phyloP scores from a whole-genome alignment of 441 rosid species.

The Eruca vesicaria region DNA sequence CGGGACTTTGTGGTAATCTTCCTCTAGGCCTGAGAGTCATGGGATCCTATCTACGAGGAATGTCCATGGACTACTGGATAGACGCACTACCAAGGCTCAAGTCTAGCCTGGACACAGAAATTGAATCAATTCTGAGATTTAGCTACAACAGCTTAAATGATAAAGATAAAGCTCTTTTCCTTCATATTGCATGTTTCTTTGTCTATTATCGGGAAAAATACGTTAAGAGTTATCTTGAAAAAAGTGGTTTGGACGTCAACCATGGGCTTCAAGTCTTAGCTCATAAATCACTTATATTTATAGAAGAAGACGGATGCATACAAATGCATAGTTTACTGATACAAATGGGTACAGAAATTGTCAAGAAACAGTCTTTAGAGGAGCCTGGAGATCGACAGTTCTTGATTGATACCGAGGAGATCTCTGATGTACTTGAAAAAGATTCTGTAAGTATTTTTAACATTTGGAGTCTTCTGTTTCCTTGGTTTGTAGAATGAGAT shows the following conservation, averaged over 20 bases:
- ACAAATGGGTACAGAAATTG: slow-evolving; percentile 48
- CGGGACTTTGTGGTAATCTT: not conserved
- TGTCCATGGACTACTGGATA: slow-evolving; percentile 6
- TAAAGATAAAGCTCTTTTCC: slow-evolving; percentile 28
- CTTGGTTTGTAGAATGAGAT: not conserved
- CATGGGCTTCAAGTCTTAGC: slow-evolving; percentile 21
- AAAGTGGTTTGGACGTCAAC: not conserved
- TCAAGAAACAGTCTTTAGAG: slow-evolving; percentile 26
- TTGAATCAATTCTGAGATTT: slow-evolving; percentile 2
- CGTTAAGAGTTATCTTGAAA: not conserved
- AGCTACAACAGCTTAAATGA: slow-evolving; percentile 31
- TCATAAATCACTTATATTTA: slow-evolving; percentile 6
- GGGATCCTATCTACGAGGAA: slow-evolving; percentile 14
- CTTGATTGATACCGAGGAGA: slow-evolving; percentile 24
- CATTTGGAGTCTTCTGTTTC: not conserved
- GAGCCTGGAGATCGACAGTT: slow-evolving; percentile 36
- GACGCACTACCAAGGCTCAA: not conserved
- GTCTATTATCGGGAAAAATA: not conserved
- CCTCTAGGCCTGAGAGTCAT: slow-evolving; percentile 34
- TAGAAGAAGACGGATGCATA: too few species aligned
- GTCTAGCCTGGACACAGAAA: not conserved
- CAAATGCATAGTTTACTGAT: slow-evolving; percentile 32
- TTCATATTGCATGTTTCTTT: slow-evolving; percentile 39
- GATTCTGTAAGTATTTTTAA: not conserved
- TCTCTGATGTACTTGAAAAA: not conserved